These are phyloP conservation scores for Kwoniella shivajii DNA, from an alignment of 1,284 basidiomycete genomes.

Conservation along the genomic window DNA sequence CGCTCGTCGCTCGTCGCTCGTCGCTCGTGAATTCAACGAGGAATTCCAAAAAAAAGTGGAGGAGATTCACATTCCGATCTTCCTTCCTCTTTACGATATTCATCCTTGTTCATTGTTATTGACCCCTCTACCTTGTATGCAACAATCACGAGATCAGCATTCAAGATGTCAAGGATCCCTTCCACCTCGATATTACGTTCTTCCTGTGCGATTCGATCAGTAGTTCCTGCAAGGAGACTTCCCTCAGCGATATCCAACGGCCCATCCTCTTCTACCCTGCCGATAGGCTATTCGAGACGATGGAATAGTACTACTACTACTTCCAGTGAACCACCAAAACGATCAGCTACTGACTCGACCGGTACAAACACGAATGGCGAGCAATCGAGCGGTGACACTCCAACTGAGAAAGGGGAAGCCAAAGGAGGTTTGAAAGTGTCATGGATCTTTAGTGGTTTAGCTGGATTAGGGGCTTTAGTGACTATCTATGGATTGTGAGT, in stretches of 20 bases:
- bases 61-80: conserved; percentile 1
- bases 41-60: too few species aligned
- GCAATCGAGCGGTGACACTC: not conserved
- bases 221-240: not conserved
- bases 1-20: not conserved
- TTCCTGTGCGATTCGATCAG: not conserved
- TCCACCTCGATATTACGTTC: conserved; percentile 1
- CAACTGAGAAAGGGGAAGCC: not conserved
- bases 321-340: not conserved
- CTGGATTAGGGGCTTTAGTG: conserved; percentile 45
- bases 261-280: not conserved
- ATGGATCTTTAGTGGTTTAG: conserved; percentile 46
- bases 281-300: not conserved
- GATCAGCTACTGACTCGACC: not conserved
- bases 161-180: conserved; percentile 8
- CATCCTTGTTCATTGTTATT: too few species aligned
- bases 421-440: conserved; percentile 16
- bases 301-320: conserved; percentile 7
- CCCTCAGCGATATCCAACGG: not conserved
- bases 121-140: too few species aligned
- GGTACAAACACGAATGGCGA: not conserved
- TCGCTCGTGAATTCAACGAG: not conserved
- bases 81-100: not conserved
- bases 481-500: conserved; percentile 54
- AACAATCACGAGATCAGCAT: too few species aligned